phyloP scores from a whole-genome alignment of 129 eudicot species.

The Deinandra increscens region DNA sequence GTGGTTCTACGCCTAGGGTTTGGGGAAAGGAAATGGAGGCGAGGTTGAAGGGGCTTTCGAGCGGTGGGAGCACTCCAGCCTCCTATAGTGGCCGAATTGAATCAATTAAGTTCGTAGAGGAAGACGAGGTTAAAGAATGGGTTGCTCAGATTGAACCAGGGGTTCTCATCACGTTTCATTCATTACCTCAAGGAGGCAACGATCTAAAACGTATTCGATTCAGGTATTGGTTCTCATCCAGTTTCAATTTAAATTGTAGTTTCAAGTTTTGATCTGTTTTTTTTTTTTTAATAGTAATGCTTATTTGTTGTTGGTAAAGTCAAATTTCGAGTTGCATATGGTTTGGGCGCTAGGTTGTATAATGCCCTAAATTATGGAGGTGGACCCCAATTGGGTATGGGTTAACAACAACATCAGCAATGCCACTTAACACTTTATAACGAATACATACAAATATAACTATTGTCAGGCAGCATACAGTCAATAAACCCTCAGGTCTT shows the following conservation, averaged over 20 bases:
- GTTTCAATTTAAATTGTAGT: constrained; percentile 15
- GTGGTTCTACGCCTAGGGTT: constrained; percentile 54
- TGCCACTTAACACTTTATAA: background rate
- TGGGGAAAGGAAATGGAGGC: constrained; percentile 89
- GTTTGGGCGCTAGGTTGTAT: constrained; percentile 27
- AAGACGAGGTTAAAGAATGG: constrained; percentile 88
- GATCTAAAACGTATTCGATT: constrained; percentile 80
- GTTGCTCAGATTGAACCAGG: constrained; percentile 96
- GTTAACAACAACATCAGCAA: constrained; percentile 26
- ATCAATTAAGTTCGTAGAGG: constrained; percentile 68
- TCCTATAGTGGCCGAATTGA: constrained; percentile 77
- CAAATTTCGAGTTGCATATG: constrained; percentile 42
- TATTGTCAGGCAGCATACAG: constrained; percentile 24
- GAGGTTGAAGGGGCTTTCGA: constrained; percentile 71
- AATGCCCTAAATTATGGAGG: constrained; percentile 42
- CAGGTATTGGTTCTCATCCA: constrained; percentile 47
- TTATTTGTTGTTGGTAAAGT: constrained; percentile 31
- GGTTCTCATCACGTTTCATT: constrained; percentile 75
- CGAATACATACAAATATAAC: constrained; percentile 25
- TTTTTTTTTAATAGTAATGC: constrained; percentile 16
- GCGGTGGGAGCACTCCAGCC: constrained; percentile 80
- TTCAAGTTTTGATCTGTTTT: too few species aligned
- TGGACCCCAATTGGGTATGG: constrained; percentile 45
- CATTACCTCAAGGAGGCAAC: constrained; percentile 71
- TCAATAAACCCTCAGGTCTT: constrained; percentile 21